Conservation (phyloP, 2,329 filamentous ascomycete species). For the Shiraia bambusicola region DNA sequence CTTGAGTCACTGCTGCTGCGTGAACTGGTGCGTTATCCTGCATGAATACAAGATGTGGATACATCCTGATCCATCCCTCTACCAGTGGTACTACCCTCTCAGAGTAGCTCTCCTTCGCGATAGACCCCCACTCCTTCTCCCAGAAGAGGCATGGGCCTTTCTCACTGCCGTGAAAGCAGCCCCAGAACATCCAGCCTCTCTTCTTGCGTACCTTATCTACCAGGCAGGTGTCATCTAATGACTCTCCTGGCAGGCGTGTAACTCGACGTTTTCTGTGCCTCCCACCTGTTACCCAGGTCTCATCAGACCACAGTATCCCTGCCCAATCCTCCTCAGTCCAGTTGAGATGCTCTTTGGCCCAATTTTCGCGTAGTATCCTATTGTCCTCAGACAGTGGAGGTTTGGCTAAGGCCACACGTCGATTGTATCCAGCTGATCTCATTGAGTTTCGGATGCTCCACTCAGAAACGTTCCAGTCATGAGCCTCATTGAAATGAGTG, state of each 20-base stretch:
- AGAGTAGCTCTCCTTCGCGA: conserved; percentile 24
- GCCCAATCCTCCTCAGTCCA: conserved; percentile 4
- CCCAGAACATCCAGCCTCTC: conserved; percentile 4
- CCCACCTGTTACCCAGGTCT: conserved; percentile 7
- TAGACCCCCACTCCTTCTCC: conserved; percentile 36
- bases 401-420: conserved; percentile 2
- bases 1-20: neutral
- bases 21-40: conserved; percentile 9
- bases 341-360: conserved; percentile 4
- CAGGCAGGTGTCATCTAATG: conserved; percentile 4
- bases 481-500: neutral
- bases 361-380: neutral
- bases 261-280: conserved; percentile 6
- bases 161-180: conserved; percentile 19
- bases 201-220: conserved; percentile 4
- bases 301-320: conserved; percentile 6
- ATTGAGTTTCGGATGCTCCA: conserved; percentile 1
- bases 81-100: conserved; percentile 12
- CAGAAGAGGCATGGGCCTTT: conserved; percentile 33
- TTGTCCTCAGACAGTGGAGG: conserved; percentile 3
- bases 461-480: conserved; percentile 2
- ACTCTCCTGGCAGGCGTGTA: conserved; percentile 2
- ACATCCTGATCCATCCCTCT: conserved; percentile 6
- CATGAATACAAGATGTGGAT: conserved; percentile 9
- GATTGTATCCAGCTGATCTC: neutral